A percentile compares a stretch with the other conserved stretches of the same genome.
These are phyloP conservation scores for Cladorrhinum sp. DNA, from an alignment of 2,329 filamentous ascomycete genomes.

Conservation along the genomic window DNA sequence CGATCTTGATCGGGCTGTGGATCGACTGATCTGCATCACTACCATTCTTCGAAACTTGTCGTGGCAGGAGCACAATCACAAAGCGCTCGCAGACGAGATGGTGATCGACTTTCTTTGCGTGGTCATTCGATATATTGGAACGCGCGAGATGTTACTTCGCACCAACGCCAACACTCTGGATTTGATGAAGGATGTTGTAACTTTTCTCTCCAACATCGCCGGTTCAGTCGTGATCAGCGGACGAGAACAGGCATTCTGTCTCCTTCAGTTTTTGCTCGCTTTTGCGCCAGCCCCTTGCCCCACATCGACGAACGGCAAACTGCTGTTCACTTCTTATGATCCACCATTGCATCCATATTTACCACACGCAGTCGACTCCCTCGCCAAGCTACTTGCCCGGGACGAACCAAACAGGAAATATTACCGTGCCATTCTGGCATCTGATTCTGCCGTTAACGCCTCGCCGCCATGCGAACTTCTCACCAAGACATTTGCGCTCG, in stretches of 20 bases:
- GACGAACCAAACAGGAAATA: slow-evolving; percentile 89
- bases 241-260: slow-evolving; percentile 80
- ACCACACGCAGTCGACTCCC: slow-evolving; percentile 81
- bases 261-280: slow-evolving; percentile 84
- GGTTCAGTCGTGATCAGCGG: slow-evolving; percentile 76
- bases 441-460: slow-evolving; percentile 57
- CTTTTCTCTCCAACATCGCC: slow-evolving; percentile 85
- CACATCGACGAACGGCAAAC: slow-evolving; percentile 49
- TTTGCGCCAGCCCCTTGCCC: slow-evolving; percentile 82
- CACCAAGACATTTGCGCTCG: slow-evolving; percentile 81
- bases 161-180: slow-evolving; percentile 83
- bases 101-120: slow-evolving; percentile 82
- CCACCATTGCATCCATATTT: slow-evolving; percentile 82
- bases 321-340: slow-evolving; percentile 79
- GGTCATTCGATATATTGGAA: slow-evolving; percentile 82
- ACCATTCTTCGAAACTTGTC: slow-evolving; percentile 92
- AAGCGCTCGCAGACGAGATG: slow-evolving; percentile 67
- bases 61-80: slow-evolving; percentile 73
- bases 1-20: slow-evolving; percentile 80
- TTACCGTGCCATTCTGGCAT: slow-evolving; percentile 77
- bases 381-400: slow-evolving; percentile 86
- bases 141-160: slow-evolving; percentile 79
- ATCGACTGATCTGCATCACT: slow-evolving; percentile 84
- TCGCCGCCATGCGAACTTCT: slow-evolving; percentile 72
- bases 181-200: slow-evolving; percentile 94